Base-by-base conservation (phyloP, 352 stramenopile genomes). In the Plasmopara halstedii region DNA sequence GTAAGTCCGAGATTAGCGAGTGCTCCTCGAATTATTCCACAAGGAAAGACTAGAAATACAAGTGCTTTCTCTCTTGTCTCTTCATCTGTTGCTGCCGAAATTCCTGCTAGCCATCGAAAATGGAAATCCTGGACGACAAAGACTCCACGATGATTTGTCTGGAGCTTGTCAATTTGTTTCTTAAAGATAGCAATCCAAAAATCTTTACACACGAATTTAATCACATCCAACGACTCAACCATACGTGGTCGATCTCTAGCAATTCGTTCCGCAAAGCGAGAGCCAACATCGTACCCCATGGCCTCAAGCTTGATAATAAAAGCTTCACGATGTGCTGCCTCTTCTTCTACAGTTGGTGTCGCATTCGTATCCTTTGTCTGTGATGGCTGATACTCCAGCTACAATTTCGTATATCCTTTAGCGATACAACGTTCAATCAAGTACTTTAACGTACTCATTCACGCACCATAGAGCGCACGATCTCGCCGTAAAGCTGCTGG, bases 191-290 rank as follows among this genome's bases (percentile, higher is more conserved):
- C 70, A 54, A 90, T 96, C 95, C 95, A 98, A 49, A 98, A 94
- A 65, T 98, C 94, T 64, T 98, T 98, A 73, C 95, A 98, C 25
- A 98, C 64, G 63, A 98, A 98, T 73, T 98, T 98, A 58, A 98
- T 96, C 44, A 97, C 88, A 47, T 98, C 94, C 40, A 98, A 73
- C 34, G 86, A 80, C 57, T 95, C 84, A 19, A 79, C 53, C 76
- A 94, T 89, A 25, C 83, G 80, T 34, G 83, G 62, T 4, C 78
- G 71, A 36, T 94, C 83, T 50, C 76, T 84, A 6, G 73, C 70
- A 13, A 58, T 73, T 11, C 77, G 63, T 40, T 94, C 83, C 0
- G 76, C 80, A 35, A 92, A 92, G 33, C 83, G 80, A 36, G 83
- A 94, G 53, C 83, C 83, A 4, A 88, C 80, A 52, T 94, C 78